These are phyloP conservation scores for Hibiscus syriacus DNA, from an alignment of 345 rosid genomes.

Conservation along the genomic window DNA sequence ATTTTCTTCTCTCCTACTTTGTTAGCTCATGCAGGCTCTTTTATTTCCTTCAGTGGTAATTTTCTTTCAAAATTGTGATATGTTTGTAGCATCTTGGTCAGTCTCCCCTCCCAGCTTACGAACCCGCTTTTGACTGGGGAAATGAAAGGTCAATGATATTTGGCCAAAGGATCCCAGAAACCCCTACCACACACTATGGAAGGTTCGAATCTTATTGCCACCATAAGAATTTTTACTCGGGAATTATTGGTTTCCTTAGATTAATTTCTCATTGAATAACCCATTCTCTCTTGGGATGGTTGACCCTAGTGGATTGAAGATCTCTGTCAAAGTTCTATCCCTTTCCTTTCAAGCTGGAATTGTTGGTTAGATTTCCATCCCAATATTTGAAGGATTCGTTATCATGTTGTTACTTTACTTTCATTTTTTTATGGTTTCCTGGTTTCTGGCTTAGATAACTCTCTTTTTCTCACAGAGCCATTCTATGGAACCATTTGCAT, in stretches of 20 bases:
- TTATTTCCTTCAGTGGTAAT: background rate
- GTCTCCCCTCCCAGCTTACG: slow-evolving; percentile 95
- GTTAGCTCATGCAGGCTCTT: background rate
- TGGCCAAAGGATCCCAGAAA: slow-evolving; percentile 90
- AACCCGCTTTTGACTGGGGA: slow-evolving; percentile 99
- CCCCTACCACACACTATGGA: slow-evolving; percentile 54
- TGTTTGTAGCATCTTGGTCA: slow-evolving; percentile 73
- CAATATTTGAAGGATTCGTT: background rate
- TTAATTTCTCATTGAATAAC: slow-evolving; percentile 3
- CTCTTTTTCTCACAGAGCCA: slow-evolving; percentile 59
- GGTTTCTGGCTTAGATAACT: slow-evolving; percentile 20
- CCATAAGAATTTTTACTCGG: background rate
- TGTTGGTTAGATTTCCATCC: slow-evolving; percentile 51
- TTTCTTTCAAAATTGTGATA: slow-evolving; percentile 9
- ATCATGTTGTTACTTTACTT: slow-evolving; percentile 1
- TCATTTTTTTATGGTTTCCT: slow-evolving; percentile 6
- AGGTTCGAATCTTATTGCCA: slow-evolving; percentile 35
- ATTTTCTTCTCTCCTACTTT: background rate
- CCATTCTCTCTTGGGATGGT: slow-evolving; percentile 13
- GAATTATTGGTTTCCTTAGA: background rate
- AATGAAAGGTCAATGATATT: slow-evolving; percentile 81
- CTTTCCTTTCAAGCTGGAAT: slow-evolving; percentile 85
- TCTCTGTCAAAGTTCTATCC: slow-evolving; percentile 82
- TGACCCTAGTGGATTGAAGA: slow-evolving; percentile 78
- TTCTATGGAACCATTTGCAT: slow-evolving; percentile 87